Evolutionary conservation across 2,329 filamentous ascomycete species (phyloP).

Genomic region (Tolypocladium sp.): DNA sequence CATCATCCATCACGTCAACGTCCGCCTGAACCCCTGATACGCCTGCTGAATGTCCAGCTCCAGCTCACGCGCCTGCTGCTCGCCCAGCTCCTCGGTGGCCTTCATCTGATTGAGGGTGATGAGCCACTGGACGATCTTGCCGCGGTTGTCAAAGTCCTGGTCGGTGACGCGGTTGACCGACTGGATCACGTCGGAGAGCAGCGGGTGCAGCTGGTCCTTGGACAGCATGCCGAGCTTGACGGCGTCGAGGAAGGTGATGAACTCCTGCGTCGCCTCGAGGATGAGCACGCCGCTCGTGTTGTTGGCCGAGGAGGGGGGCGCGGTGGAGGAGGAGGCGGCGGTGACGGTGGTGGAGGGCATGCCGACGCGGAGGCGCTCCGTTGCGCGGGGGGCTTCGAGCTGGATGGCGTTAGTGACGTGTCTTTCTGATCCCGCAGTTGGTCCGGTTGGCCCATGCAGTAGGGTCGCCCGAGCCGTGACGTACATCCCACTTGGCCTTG

Average conservation of each 20-base stretch:
- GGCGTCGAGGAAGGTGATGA: slow-evolving; percentile 95
- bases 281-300: slow-evolving; percentile 60
- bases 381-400: slow-evolving; percentile 91
- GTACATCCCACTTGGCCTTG: slow-evolving; percentile 83
- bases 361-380: slow-evolving; percentile 83
- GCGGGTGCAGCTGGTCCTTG: slow-evolving; percentile 92
- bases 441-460: background rate
- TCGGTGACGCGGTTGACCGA: slow-evolving; percentile 96
- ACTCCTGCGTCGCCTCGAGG: slow-evolving; percentile 88
- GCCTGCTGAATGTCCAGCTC: slow-evolving; percentile 91
- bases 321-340: slow-evolving; percentile 37
- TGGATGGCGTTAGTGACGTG: slow-evolving; percentile 25
- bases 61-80: slow-evolving; percentile 80
- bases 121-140: slow-evolving; percentile 97
- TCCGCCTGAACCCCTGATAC: slow-evolving; percentile 87
- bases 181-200: slow-evolving; percentile 92
- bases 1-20: slow-evolving; percentile 35
- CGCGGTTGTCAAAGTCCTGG: slow-evolving; percentile 86
- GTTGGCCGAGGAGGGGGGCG: slow-evolving; percentile 33
- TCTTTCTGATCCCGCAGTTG: background rate
- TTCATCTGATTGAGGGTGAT: slow-evolving; percentile 98
- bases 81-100: slow-evolving; percentile 80
- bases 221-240: slow-evolving; percentile 85
- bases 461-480: slow-evolving; percentile 20
- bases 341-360: slow-evolving; percentile 75